Percentiles rank a stretch among this genome's conserved stretches.
Conservation (phyloP, 352 stramenopile species). For the Globisporangium nodosum region DNA sequence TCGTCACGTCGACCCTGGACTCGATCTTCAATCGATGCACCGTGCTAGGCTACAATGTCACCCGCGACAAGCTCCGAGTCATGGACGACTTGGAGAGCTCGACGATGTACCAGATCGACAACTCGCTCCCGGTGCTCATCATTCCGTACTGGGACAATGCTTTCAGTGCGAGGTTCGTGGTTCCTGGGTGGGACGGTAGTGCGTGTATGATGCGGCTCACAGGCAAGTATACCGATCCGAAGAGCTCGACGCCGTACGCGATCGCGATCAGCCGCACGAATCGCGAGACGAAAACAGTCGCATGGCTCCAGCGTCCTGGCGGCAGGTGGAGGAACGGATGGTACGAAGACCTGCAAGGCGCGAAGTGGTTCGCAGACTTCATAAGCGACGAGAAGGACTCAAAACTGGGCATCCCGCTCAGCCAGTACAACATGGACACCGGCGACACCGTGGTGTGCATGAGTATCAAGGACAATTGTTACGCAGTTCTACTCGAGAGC, state of each 20-base stretch:
- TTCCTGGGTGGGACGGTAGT: constrained; percentile 11
- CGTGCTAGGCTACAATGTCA: constrained; percentile 23
- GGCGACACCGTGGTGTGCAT: not conserved
- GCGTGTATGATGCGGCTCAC: constrained; percentile 12
- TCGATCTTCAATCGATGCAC: constrained; percentile 15
- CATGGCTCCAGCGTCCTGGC: constrained; percentile 16
- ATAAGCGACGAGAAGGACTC: not conserved
- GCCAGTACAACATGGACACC: constrained; percentile 6
- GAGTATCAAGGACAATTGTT: not conserved
- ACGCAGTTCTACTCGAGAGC: not conserved
- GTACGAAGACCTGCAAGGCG: constrained; percentile 20
- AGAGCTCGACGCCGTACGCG: not conserved
- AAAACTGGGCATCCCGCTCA: not conserved
- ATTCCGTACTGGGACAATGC: constrained; percentile 16
- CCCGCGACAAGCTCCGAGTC: constrained; percentile 18
- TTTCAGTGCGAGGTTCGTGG: not conserved
- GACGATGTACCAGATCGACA: constrained; percentile 1
- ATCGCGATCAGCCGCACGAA: constrained; percentile 6
- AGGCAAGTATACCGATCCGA: constrained; percentile 2
- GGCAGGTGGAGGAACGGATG: constrained; percentile 30
- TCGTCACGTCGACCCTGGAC: constrained; percentile 17
- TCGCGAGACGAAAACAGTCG: constrained; percentile 19
- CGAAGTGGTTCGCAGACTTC: constrained; percentile 11
- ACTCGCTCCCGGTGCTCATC: constrained; percentile 12
- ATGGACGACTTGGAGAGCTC: constrained; percentile 12